Evolutionary conservation across 2,329 filamentous ascomycete species (phyloP), one percentile per base, ranked within the genome.

Genomic region (Scedosporium dehoogii): DNA sequence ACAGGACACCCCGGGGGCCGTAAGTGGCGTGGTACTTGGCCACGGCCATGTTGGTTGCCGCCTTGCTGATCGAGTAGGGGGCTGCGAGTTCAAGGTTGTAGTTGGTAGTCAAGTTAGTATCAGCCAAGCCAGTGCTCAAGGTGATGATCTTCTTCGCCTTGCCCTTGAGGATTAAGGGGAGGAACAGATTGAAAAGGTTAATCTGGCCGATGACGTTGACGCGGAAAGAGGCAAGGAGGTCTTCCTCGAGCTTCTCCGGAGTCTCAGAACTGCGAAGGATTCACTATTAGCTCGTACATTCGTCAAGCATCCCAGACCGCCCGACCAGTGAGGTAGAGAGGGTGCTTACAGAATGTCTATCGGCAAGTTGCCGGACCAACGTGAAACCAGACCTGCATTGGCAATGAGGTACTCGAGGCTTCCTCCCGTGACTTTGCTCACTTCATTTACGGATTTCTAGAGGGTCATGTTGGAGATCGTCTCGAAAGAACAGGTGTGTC

Each of bases 21-120:
- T 81, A 81, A 65, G 80, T 71, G 0, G 76, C 77, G 62, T 73
- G 77, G 68, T 77, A 85, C 70, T 86, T 86, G 64, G 79, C 79
- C 1, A 82, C 70, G 1, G 77, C 73, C 16, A 79, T 69, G 66
- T 86, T 86, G 51, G 81, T 18, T 0, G 79, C 84, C 0, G 76
- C 81, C 68, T 85, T 83, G 68, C 73, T 78, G 23, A 75, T 73
- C 1, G 78, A 65, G 65, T 86, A 86, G 0, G 76, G 68, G 0
- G 72, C 64, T 0, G 66, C 64, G 1, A 70, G 59, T 0, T 73
- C 68, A 53, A 84, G 65, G 0, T 73, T 72, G 18, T 66, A 69
- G 0, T 77, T 62, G 12, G 71, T 72, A 62, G 72, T 74, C 1
- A 81, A 61, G 1, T 81, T 76, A 0, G 73, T 18, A 63, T 85